A percentile compares a stretch with the other conserved stretches of the same genome.
Evolutionary conservation across 2,329 filamentous ascomycete species (phyloP).

Genomic region (Gnomoniopsis sp.): DNA sequence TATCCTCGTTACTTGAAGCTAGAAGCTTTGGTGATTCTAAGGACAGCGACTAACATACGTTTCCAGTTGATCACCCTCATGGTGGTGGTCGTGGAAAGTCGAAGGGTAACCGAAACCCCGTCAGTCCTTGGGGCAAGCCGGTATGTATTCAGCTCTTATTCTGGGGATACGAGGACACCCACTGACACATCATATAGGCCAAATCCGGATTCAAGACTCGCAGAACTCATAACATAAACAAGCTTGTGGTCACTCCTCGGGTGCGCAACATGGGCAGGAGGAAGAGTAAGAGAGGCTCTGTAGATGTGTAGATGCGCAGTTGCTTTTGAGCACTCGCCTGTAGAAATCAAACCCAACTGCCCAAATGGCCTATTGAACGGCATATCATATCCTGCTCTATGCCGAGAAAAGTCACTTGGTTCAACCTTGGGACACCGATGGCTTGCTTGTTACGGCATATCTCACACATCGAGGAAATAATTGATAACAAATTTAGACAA

Average conservation of each 20-base stretch:
- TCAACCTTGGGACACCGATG: background rate
- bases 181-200: slow-evolving; percentile 45
- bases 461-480: background rate
- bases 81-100: slow-evolving; percentile 99
- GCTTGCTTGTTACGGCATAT: background rate
- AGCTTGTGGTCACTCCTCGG: slow-evolving; percentile 80
- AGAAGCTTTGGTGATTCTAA: background rate
- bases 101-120: slow-evolving; percentile 94
- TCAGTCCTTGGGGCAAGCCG: slow-evolving; percentile 93
- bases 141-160: slow-evolving; percentile 53
- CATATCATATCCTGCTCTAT: background rate
- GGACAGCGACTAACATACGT: slow-evolving; percentile 8
- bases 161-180: background rate
- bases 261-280: slow-evolving; percentile 90
- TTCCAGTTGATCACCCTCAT: slow-evolving; percentile 84
- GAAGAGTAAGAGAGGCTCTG: slow-evolving; percentile 47
- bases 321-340: slow-evolving; percentile 16
- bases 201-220: slow-evolving; percentile 92
- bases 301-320: background rate
- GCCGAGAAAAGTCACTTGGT: background rate
- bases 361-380: background rate
- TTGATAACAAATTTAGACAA: background rate
- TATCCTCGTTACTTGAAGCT: slow-evolving; percentile 11
- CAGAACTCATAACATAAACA: slow-evolving; percentile 84
- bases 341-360: slow-evolving; percentile 23